Percentiles rank a stretch among this genome's conserved stretches.
These are phyloP conservation scores for Taiozyma sp. DNA, from an alignment of 1,139 yeast genomes.

Conservation along the genomic window DNA sequence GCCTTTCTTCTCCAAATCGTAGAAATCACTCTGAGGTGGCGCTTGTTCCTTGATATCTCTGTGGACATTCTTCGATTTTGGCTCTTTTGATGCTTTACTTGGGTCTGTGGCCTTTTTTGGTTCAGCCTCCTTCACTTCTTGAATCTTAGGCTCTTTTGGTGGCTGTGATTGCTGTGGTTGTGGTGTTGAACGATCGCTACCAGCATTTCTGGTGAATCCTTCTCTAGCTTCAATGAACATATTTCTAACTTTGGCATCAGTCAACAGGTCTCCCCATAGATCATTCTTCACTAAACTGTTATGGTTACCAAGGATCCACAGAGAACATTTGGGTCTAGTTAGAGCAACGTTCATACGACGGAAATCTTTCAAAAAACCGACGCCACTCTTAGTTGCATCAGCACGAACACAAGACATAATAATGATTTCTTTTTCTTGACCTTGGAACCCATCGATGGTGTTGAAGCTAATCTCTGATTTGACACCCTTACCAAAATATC, in stretches of 20 bases:
- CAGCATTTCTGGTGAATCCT: constrained; percentile 27
- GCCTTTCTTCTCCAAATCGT: background rate
- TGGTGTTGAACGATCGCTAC: background rate
- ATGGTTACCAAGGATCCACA: constrained; percentile 88
- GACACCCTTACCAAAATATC: constrained; percentile 57
- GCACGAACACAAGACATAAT: constrained; percentile 95
- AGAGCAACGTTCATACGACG: constrained; percentile 95
- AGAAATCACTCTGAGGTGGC: background rate
- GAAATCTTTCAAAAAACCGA: constrained; percentile 84
- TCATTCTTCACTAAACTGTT: constrained; percentile 54
- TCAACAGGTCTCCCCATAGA: constrained; percentile 64
- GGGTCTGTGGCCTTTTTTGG: background rate
- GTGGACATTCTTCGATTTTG: background rate
- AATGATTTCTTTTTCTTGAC: constrained; percentile 93
- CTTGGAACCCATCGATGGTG: constrained; percentile 97
- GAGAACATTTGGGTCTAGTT: constrained; percentile 86
- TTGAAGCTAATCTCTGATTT: constrained; percentile 75
- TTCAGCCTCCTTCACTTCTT: background rate
- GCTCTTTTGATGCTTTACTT: background rate
- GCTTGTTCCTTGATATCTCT: background rate
- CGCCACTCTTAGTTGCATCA: constrained; percentile 45
- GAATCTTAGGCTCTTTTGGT: background rate
- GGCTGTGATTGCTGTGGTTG: background rate
- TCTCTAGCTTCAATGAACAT: constrained; percentile 27
- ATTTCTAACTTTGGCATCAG: constrained; percentile 52